Conservation (phyloP, 208 protist genomes). For the Wallacemonas sp. region DNA sequence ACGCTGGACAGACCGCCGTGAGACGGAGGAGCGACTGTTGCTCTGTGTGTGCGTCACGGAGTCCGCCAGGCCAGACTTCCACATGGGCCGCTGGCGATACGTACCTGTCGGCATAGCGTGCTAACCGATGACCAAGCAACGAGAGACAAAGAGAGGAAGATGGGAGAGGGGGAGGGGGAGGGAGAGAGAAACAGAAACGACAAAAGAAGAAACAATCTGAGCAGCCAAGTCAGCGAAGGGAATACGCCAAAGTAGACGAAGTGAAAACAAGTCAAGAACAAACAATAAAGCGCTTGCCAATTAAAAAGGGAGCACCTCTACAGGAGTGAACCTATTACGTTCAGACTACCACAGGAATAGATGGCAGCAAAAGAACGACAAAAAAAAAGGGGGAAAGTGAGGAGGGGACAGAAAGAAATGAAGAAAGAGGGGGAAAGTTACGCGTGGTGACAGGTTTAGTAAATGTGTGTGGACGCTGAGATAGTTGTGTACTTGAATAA, state of each 20-base stretch:
- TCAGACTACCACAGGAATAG: too few relatives aligned
- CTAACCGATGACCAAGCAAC: too few relatives aligned
- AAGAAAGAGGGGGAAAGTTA: too few relatives aligned
- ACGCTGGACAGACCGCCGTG: neutral
- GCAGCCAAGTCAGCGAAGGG: neutral
- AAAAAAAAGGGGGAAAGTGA: too few relatives aligned
- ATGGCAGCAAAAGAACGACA: too few relatives aligned
- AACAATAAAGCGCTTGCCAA: too few relatives aligned
- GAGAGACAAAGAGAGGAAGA: neutral
- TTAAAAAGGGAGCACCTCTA: neutral
- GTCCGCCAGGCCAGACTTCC: neutral
- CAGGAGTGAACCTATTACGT: too few relatives aligned
- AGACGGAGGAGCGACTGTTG: neutral
- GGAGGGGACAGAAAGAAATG: too few relatives aligned
- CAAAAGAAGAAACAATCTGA: neutral
- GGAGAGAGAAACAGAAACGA: constrained; percentile 2
- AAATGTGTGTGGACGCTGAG: too few relatives aligned
- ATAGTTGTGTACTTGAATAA: too few relatives aligned
- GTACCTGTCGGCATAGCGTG: neutral
- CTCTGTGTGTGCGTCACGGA: neutral
- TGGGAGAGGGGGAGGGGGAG: neutral
- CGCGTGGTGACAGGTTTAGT: too few relatives aligned
- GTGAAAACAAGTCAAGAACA: neutral
- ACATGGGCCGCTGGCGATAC: neutral
- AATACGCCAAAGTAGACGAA: too few relatives aligned